Percentiles rank a stretch among this genome's conserved stretches.
Conservation (phyloP, 129 eudicot genomes). For the sunflower (Helianthus annuus) region HanXRQr2.0-SUNRISE NC_035433.2:8310621-8311120, state of each 20-base stretch:
- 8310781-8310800: constrained; percentile 14
- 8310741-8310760: constrained; percentile 8
- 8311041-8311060: constrained; percentile 87
- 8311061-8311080: constrained; percentile 92
- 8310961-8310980: background rate
- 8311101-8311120: constrained; percentile 94
- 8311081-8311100: constrained; percentile 95
- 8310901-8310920: constrained; percentile 95
- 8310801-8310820: constrained; percentile 15
- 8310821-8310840: constrained; percentile 56
- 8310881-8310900: constrained; percentile 99
- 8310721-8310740: background rate
- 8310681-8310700: constrained; percentile 26
- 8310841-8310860: constrained; percentile 47
- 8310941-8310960: too few relatives aligned
- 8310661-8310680: constrained; percentile 12
- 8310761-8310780: background rate
- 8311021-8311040: constrained; percentile 84
- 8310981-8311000: constrained; percentile 9
- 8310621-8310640: background rate
- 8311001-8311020: background rate
- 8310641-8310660: too few relatives aligned
- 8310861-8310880: constrained; percentile 96
- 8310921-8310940: constrained; percentile 76
- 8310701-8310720: background rate